A percentile compares a stretch with the other conserved stretches of the same genome.
phyloP scores from a whole-genome alignment of 192 early-diverging fungal species.

The Podila clonocystis region DNA sequence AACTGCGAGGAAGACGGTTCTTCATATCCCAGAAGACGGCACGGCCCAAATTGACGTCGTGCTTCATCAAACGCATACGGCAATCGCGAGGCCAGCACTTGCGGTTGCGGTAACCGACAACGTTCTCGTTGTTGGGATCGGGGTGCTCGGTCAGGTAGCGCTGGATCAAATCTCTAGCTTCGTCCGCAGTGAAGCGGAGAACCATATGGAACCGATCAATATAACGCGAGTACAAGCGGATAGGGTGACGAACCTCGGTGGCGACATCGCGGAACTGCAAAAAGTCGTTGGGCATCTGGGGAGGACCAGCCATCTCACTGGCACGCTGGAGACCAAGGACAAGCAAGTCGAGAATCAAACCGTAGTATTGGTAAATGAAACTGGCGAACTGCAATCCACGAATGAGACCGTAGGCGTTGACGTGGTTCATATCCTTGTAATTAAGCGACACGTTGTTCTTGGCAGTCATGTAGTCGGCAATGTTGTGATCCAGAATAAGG shows the following conservation, averaged over 20 bases:
- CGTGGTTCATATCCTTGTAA: slow-evolving; percentile 99
- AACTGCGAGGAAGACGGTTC: slow-evolving; percentile 94
- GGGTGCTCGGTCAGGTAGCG: slow-evolving; percentile 98
- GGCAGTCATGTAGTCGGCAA: slow-evolving; percentile 99
- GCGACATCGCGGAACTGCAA: slow-evolving; percentile 93
- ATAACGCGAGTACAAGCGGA: slow-evolving; percentile 95
- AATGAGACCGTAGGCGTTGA: slow-evolving; percentile 96
- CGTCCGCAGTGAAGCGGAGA: slow-evolving; percentile 93
- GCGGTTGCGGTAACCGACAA: slow-evolving; percentile 98
- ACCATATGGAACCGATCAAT: slow-evolving; percentile 95
- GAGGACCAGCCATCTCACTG: slow-evolving; percentile 96
- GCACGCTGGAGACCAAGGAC: slow-evolving; percentile 94
- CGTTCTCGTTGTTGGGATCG: slow-evolving; percentile 98
- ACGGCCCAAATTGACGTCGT: slow-evolving; percentile 97
- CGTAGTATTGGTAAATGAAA: slow-evolving; percentile 99
- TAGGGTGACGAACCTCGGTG: slow-evolving; percentile 96
- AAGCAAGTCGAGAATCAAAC: slow-evolving; percentile 93
- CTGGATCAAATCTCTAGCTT: slow-evolving; percentile 95
- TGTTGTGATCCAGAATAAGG: slow-evolving; percentile 97
- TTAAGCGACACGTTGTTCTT: slow-evolving; percentile 98
- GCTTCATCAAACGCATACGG: slow-evolving; percentile 99
- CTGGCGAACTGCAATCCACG: slow-evolving; percentile 98
- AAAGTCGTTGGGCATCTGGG: slow-evolving; percentile 94
- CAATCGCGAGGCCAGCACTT: slow-evolving; percentile 98
- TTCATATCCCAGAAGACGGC: slow-evolving; percentile 99